Evolutionary conservation across 2,329 filamentous ascomycete species (phyloP).

Genomic region (Xylariaceae sp.): DNA sequence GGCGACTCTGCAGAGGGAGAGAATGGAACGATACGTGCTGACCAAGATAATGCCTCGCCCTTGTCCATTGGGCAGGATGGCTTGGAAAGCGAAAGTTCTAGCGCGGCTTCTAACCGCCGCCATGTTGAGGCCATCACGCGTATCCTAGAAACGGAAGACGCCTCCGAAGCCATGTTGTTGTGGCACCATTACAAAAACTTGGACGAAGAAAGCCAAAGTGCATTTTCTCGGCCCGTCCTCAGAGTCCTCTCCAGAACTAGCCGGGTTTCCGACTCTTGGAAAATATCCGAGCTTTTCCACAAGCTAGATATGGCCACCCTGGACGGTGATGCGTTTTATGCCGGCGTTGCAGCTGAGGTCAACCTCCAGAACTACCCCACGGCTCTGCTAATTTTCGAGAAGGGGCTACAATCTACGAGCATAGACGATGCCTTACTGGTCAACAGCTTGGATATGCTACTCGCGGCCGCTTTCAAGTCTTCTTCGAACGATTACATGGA

Average conservation of each 20-base stretch:
- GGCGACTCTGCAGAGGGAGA: not conserved
- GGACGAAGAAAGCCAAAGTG: constrained; percentile 28
- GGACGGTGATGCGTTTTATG: constrained; percentile 38
- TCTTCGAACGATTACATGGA: constrained; percentile 18
- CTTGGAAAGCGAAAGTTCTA: not conserved
- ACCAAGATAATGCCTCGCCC: not conserved
- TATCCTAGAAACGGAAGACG: constrained; percentile 19
- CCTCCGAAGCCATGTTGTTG: constrained; percentile 33
- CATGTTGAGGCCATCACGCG: constrained; percentile 20
- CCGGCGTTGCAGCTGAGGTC: constrained; percentile 40
- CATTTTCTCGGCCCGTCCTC: constrained; percentile 34
- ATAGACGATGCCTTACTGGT: constrained; percentile 30
- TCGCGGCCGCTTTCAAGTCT: constrained; percentile 37
- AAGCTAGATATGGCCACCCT: constrained; percentile 35
- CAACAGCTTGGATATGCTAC: constrained; percentile 41
- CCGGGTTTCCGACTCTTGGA: constrained; percentile 40
- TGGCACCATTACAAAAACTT: constrained; percentile 42
- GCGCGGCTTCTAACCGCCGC: not conserved
- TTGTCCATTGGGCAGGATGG: not conserved
- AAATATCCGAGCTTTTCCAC: constrained; percentile 42
- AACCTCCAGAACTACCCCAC: constrained; percentile 35
- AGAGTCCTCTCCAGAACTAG: constrained; percentile 40
- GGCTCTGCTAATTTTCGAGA: constrained; percentile 39
- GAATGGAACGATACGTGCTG: not conserved
- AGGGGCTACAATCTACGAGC: constrained; percentile 30